phyloP scores from a whole-genome alignment of 495 filamentous ascomycete species.

The Talaromyces wortmannii region DNA sequence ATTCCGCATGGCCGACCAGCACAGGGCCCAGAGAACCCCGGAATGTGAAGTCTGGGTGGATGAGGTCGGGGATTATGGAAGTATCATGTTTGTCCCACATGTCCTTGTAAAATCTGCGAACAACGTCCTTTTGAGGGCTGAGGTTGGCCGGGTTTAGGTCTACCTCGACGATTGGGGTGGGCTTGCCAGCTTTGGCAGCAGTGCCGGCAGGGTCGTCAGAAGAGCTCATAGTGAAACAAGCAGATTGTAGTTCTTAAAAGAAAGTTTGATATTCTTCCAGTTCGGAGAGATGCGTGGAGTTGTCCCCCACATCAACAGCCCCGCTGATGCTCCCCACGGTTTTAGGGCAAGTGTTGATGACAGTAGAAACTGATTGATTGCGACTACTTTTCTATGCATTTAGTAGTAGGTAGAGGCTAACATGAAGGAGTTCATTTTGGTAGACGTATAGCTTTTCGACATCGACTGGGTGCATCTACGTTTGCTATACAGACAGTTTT shows the following conservation, averaged over 20 bases:
- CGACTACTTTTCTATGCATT: too few species aligned
- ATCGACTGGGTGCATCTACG: too few species aligned
- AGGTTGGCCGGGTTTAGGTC: neutral
- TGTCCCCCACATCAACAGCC: too few species aligned
- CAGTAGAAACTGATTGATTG: too few species aligned
- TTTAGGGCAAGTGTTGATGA: too few species aligned
- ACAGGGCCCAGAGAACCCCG: neutral
- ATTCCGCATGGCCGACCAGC: neutral
- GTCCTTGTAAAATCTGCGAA: neutral
- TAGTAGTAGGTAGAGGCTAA: too few species aligned
- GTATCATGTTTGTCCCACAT: neutral
- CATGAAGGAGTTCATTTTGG: too few species aligned
- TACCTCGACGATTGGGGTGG: neutral
- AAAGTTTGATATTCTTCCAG: too few species aligned
- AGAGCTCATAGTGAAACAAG: neutral
- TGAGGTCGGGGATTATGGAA: neutral
- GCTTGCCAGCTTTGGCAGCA: neutral
- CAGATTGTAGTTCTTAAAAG: neutral
- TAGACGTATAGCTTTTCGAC: too few species aligned
- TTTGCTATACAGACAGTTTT: too few species aligned
- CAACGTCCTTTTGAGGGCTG: neutral
- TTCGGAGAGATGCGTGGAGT: too few species aligned
- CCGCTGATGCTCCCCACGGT: too few species aligned
- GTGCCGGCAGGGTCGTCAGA: neutral
- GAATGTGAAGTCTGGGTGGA: neutral